Base-by-base conservation (phyloP, 2,329 filamentous ascomycete species). In the Coleophoma crateriformis region DNA sequence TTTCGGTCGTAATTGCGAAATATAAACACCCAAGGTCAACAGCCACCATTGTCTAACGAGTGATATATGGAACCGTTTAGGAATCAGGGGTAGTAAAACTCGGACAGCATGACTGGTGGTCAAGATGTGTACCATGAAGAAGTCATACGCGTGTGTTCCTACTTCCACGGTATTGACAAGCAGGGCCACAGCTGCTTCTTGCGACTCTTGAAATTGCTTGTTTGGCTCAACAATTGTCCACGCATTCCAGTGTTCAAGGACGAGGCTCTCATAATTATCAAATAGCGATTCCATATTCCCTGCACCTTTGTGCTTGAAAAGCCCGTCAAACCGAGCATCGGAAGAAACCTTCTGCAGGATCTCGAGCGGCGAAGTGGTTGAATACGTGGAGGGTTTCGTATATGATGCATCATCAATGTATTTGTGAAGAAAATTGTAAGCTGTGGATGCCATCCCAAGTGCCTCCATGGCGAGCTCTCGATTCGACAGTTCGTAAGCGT, bases 21-120 rank as follows among this genome's bases (percentile, higher is more conserved):
- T 81, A 64, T 94, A 97, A 11, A 91, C 79, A 0, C 83, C 79
- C 39, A 96, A 67, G 0, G 86, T 82, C 39, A 96, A 78, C 5
- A 99, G 71, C 88, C 90, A 96, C 90, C 94, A 97, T 65, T 95
- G 84, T 37, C 87, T 77, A 8, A 97, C 75, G 4, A 99, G 71
- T 19, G 73, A 72, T 42, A 90, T 66, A 58, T 96, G 92, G 59
- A 84, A 85, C 60, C 82, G 80, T 13, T 76, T 68, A 0, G 90
- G 90, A 11, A 96, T 71, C 34, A 89, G 68, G 0, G 94, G 89
- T 3, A 99, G 73, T 5, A 99, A 69, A 20, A 95, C 81, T n/a
- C 94, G 81, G 12, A 96, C 80, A 1, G 94, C 92, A 64, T 99
- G 90, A 52, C 86, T 91, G 17, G 87, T 86, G 0, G 89, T 95